Base-by-base conservation (phyloP, 257 asterid species). In the Fraxinus quadrangulata region DNA sequence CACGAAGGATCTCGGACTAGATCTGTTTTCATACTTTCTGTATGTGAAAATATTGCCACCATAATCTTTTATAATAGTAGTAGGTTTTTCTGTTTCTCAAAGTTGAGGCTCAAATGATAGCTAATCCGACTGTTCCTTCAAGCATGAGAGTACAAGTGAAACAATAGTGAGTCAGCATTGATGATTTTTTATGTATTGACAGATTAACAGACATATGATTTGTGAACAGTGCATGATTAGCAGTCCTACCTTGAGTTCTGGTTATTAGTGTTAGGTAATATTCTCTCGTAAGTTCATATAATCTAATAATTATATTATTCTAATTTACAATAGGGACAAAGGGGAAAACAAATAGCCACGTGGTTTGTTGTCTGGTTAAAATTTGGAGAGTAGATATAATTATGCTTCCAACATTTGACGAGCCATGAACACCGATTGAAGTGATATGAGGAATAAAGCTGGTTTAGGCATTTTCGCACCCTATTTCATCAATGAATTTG, bases 1-100 rank as follows among this genome's bases (percentile, higher is more conserved):
- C 69, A 63, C 0, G 10, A 63, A 40, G 24, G 17, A 39, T 74
- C 40, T 6, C 6, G 30, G 59, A 65, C 5, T 24, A 5, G n/a
- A 73, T 73, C 69, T 73, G 17, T 73, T 5, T 51, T 51, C 47
- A 9, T 67, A 24, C 54, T 31, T 45, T 76, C 36, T 67, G 11
- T 4, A 21, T n/a, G 42, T 65, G 42, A 47, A 65, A 45, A 34
- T 19, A 49, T 78, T 79, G 77, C 70, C 33, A 36, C 39, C 49
- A 56, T 54, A 51, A 26, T 63, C 36, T 75, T 69, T 56, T 28
- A 63, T 70, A 24, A 26, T 9, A 8, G 33, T 26, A 63, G 24
- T 39, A 28, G 28, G 8, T 34, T 59, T 70, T 36, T 76, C 42
- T 56, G 42, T 24, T 67, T 45, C 54, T 47, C 45, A 31, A 77